Evolutionary conservation across 2,329 filamentous ascomycete genomes (phyloP).

Genomic region (Aspergillus bombycis): DNA sequence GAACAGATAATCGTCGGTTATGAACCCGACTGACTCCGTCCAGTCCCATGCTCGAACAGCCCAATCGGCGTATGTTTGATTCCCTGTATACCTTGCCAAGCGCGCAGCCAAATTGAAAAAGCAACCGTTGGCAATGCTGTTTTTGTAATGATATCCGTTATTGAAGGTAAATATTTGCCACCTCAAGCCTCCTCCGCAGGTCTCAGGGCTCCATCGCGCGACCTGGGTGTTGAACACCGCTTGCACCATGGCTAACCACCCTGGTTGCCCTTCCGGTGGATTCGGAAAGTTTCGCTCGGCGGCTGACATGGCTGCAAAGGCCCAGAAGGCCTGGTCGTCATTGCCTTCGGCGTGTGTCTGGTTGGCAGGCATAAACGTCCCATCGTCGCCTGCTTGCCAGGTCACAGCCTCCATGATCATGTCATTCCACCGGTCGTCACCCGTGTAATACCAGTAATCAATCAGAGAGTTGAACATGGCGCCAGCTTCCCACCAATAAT

Average conservation of each 20-base stretch:
- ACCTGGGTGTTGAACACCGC: constrained; percentile 80
- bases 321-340: constrained; percentile 64
- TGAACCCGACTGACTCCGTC: constrained; percentile 54
- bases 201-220: constrained; percentile 66
- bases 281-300: constrained; percentile 51
- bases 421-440: constrained; percentile 44
- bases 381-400: constrained; percentile 42
- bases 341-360: constrained; percentile 53
- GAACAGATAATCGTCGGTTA: constrained; percentile 54
- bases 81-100: constrained; percentile 34
- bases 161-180: constrained; percentile 42
- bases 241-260: constrained; percentile 78
- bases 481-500: constrained; percentile 51
- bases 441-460: constrained; percentile 49
- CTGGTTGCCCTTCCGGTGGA: constrained; percentile 58
- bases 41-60: constrained; percentile 67
- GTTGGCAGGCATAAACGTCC: constrained; percentile 47
- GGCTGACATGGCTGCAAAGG: constrained; percentile 58
- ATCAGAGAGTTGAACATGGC: constrained; percentile 47
- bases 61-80: constrained; percentile 57
- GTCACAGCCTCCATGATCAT: constrained; percentile 40
- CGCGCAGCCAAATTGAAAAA: constrained; percentile 38
- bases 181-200: constrained; percentile 70
- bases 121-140: constrained; percentile 38
- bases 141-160: constrained; percentile 38